Percentiles rank a stretch among this genome's conserved stretches.
phyloP scores from a whole-genome alignment of 352 stramenopile species.

The Globisporangium parvum region DNA sequence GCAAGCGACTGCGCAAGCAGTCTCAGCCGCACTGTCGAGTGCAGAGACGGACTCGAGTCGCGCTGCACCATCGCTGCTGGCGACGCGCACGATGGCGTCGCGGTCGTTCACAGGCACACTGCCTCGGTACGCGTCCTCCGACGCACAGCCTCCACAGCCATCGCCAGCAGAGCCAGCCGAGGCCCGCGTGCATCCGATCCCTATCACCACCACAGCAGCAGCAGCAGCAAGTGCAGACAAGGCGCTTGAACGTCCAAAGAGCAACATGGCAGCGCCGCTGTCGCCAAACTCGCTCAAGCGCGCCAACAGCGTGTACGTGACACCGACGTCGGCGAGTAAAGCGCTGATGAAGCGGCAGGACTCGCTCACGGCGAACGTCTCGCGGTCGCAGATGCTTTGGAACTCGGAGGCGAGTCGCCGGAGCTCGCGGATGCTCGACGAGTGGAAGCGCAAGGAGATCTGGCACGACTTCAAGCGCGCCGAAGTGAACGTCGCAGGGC shows the following conservation, averaged over 20 bases:
- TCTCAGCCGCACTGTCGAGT: neutral
- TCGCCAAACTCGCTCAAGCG: conserved; percentile 30
- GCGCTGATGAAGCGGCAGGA: conserved; percentile 20
- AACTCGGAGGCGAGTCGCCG: conserved; percentile 22
- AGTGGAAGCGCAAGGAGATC: conserved; percentile 69
- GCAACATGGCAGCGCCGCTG: conserved; percentile 16
- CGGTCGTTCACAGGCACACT: neutral
- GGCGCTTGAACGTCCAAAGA: conserved; percentile 6
- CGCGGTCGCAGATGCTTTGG: conserved; percentile 37
- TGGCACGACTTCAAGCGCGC: conserved; percentile 68
- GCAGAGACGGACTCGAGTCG: neutral
- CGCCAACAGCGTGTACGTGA: conserved; percentile 30
- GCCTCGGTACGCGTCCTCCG: neutral
- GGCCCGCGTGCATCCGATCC: conserved; percentile 26
- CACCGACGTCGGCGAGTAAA: conserved; percentile 10
- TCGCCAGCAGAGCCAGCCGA: neutral
- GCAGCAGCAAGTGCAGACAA: conserved; percentile 10
- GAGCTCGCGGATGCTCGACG: conserved; percentile 50
- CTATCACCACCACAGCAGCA: conserved; percentile 1
- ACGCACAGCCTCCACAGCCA: neutral
- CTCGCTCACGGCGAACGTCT: conserved; percentile 14
- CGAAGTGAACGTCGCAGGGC: conserved; percentile 35
- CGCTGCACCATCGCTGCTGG: no score
- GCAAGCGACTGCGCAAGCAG: conserved; percentile 4
- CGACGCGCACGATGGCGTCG: neutral